Evolutionary conservation across 2,329 filamentous ascomycete genomes (phyloP), one percentile per base, ranked within the genome.

Genomic region (Calonectria pseudoturangicola): DNA sequence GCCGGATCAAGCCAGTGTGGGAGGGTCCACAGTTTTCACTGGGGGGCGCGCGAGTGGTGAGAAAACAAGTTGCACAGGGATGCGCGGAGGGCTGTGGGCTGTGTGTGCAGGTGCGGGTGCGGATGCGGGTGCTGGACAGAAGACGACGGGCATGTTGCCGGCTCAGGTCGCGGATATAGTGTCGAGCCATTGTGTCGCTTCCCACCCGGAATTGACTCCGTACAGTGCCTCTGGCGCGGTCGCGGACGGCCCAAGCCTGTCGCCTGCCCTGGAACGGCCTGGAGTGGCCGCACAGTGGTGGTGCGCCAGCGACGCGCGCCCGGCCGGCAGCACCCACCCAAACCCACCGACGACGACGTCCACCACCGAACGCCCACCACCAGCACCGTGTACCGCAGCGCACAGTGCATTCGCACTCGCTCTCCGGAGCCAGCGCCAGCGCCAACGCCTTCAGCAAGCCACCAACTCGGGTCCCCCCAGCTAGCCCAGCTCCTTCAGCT

Each of bases 1-100:
- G 73, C 50, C 41, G 68, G 68, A 43, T 64, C 70, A 75, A 81
- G 77, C 70, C 58, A 66, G 66, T 63, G 66, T 41, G 56, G 33
- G 39, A 48, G 68, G 68, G 27, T 66, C 68, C 69, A 67, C 60
- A 13, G 21, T 68, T 56, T 56, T 56, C 65, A 47, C 65, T 68
- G 50, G 51, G 47, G 48, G 18, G 18, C 63, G 54, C 54, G 54
- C 36, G 54, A 60, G 54, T 60, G 54, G 54, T 60, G 54, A 60
- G 54, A 60, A 28, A 60, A 60, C 54, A 60, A 58, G 54, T 18
- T 60, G 54, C 39, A n/a, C 48, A 66, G 48, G 63, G 48, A 39
- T 39, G 47, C 12, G 13, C 39, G 39, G 51, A 54, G 39, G 48
- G 50, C 45, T 28, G 41, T 21, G 30, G 33, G 33, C 41, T 21